Base-by-base conservation (phyloP, 2,329 filamentous ascomycete species). In the Aspergillus sp. region DNA sequence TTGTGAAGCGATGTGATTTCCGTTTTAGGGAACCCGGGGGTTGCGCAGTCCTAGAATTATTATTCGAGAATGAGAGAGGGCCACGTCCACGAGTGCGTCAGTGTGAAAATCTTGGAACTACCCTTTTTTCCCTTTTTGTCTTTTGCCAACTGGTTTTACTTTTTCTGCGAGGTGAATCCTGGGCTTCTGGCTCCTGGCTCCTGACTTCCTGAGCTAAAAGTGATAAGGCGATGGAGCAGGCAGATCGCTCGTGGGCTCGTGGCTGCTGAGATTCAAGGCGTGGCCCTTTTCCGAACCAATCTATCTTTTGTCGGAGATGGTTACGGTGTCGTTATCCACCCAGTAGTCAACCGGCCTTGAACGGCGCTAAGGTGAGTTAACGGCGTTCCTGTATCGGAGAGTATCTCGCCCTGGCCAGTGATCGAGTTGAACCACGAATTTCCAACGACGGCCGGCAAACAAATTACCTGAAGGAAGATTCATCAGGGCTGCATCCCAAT, bases 381-480 rank as follows among this genome's bases (percentile, higher is more conserved):
- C n/a, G n/a, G n/a, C 26, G 26, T 30, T 30, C 9, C 9, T 30
- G 26, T 30, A 30, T 30, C 9, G 17, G 9, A 42, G n/a, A 42
- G 39, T 20, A 36, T 30, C 26, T 24, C 22, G 32, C 11, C 32
- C 9, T 34, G 34, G 34, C 34, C 13, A n/a, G 12, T n/a, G 12
- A n/a, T 36, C n/a, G 13, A 36, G 15, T 36, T 6, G 34, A 36
- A 36, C 34, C 15, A 36, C n/a, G n/a, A 36, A 3, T n/a, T 36
- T 36, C n/a, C 34, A 13, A 5, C 34, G 34, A 13, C 15, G 15
- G 13, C 12, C 34, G 2, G 34, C 34, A 36, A 36, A 45, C 50
- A 53, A 26, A 41, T 45, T 26, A 53, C 9, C 32, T 22, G 36
- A 53, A 39, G 50, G 13, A 8, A 53, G 50, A 53, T 45, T 34